Conservation (phyloP, 1,284 basidiomycete genomes). For the Melanopsichium pennsylvanicum region DNA sequence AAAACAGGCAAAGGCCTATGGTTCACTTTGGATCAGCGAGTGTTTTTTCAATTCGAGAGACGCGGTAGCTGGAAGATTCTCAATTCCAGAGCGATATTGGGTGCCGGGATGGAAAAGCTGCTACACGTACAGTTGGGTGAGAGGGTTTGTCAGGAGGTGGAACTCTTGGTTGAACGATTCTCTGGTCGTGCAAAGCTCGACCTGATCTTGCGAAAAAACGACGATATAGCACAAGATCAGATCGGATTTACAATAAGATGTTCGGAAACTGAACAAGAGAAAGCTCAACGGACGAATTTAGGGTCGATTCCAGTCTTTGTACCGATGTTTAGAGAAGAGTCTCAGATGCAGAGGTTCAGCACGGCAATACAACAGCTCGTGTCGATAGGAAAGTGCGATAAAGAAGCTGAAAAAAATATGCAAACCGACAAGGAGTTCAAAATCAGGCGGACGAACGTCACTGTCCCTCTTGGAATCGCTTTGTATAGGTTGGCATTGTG, state of each 20-base stretch:
- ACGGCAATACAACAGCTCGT: not conserved
- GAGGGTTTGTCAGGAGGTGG: constrained; percentile 13
- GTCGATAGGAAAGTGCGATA: not conserved
- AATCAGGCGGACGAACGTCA: constrained; percentile 8
- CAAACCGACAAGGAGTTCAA: not conserved
- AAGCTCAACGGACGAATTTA: not conserved
- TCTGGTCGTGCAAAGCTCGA: not conserved
- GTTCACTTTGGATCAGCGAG: constrained; percentile 6
- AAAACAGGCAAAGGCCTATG: constrained; percentile 16
- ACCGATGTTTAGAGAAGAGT: constrained; percentile 2
- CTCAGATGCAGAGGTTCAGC: constrained; percentile 1
- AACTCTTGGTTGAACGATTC: constrained; percentile 3
- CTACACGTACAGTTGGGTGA: constrained; percentile 19
- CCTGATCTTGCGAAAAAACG: not conserved
- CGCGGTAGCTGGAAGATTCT: constrained; percentile 4
- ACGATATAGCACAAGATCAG: not conserved
- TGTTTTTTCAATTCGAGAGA: not conserved
- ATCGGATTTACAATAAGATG: too few relatives aligned
- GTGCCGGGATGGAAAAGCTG: constrained; percentile 1
- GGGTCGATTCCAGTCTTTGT: not conserved
- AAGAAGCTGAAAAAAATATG: not conserved
- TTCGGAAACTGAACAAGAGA: too few relatives aligned
- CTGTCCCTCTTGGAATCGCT: constrained; percentile 19
- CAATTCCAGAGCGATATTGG: constrained; percentile 6
- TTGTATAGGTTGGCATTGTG: constrained; percentile 33